Conservation (phyloP, 306 rosid genomes). For the Quercus mongolica region DNA sequence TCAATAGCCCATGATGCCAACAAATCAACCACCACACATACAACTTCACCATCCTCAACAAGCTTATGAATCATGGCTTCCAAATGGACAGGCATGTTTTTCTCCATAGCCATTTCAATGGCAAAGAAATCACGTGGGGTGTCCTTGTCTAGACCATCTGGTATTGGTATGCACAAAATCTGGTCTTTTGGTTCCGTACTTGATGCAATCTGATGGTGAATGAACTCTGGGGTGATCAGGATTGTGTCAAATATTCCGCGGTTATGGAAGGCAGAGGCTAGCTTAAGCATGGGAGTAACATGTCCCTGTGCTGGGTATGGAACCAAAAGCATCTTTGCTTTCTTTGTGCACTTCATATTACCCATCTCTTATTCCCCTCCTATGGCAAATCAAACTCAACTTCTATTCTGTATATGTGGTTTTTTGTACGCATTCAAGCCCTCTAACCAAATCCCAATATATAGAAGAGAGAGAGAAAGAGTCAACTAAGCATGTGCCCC, state of each 20-base stretch:
- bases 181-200: not conserved
- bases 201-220: conserved; percentile 32
- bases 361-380: not conserved
- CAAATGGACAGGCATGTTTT: conserved; percentile 46
- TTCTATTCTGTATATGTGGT: not conserved
- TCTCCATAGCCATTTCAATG: conserved; percentile 64
- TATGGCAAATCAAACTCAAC: too few species aligned
- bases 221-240: conserved; percentile 42
- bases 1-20: conserved; percentile 77
- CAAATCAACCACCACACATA: conserved; percentile 64
- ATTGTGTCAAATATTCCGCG: conserved; percentile 41
- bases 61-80: conserved; percentile 30
- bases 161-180: conserved; percentile 32
- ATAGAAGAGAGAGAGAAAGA: not conserved
- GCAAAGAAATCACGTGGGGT: conserved; percentile 53
- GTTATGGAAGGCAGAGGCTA: conserved; percentile 41
- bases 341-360: conserved; percentile 32
- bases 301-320: conserved; percentile 97
- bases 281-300: conserved; percentile 74
- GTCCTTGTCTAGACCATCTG: conserved; percentile 34
- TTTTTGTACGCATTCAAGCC: not conserved
- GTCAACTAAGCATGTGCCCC: conserved; percentile 32
- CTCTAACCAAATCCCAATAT: not conserved
- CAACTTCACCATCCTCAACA: conserved; percentile 20
- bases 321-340: conserved; percentile 44